phyloP scores from a whole-genome alignment of 2,329 filamentous ascomycete genomes.

The Microcyclosporella mali region DNA sequence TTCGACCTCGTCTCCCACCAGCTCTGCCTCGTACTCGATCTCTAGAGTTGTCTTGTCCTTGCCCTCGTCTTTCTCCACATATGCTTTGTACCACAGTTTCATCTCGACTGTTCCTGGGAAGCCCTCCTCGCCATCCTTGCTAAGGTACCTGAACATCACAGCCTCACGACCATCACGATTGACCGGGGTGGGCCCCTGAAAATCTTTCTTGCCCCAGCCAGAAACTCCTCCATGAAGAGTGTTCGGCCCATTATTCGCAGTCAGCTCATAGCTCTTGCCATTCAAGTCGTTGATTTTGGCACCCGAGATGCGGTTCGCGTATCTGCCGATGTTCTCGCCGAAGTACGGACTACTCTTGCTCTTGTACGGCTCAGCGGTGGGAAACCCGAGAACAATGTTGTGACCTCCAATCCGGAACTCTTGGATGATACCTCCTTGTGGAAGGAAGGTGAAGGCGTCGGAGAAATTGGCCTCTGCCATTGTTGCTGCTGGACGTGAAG shows the following conservation, averaged over 20 bases:
- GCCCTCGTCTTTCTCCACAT: constrained; percentile 56
- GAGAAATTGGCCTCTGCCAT: constrained; percentile 21
- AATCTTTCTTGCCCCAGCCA: constrained; percentile 78
- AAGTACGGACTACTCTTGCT: constrained; percentile 74
- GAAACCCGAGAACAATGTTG: constrained; percentile 87
- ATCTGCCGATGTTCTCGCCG: constrained; percentile 84
- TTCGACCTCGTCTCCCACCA: constrained; percentile 66
- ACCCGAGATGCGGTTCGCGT: constrained; percentile 71
- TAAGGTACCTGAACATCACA: constrained; percentile 49
- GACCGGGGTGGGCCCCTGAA: constrained; percentile 61
- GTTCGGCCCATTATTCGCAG: constrained; percentile 72
- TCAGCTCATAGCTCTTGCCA: constrained; percentile 60
- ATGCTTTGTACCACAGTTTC: constrained; percentile 70
- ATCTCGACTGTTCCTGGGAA: constrained; percentile 81
- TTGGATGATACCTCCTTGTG: constrained; percentile 73
- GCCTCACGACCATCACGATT: constrained; percentile 44
- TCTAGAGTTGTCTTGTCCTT: constrained; percentile 65
- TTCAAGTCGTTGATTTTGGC: constrained; percentile 70
- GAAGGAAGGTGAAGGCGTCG: constrained; percentile 57
- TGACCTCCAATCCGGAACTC: constrained; percentile 68
- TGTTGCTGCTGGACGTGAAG: constrained; percentile 2
- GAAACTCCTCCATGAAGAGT: constrained; percentile 49
- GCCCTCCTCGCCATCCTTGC: constrained; percentile 77
- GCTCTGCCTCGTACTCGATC: constrained; percentile 83
- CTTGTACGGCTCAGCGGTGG: constrained; percentile 66